Base-by-base conservation (phyloP, 1,284 basidiomycete species). In the Pulveroboletus sp. region DNA sequence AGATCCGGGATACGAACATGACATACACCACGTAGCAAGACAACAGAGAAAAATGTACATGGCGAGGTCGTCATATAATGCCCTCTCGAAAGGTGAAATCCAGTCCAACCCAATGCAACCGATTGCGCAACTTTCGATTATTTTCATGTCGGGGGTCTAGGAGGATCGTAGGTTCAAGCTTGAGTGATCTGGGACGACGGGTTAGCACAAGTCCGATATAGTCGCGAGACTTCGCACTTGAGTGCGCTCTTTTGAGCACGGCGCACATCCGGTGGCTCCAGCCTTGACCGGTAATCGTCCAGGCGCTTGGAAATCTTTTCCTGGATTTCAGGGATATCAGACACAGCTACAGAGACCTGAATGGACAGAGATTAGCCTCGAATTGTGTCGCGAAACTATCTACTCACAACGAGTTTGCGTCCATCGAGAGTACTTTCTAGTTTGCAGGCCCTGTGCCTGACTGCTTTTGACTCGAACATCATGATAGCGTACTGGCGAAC, bases 401-500 rank as follows among this genome's bases (percentile, higher is more conserved):
- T 2, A 44, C 76, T 57, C 63, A 82, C 83, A 36, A 78, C 69
- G 9, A 86, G 65, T 42, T 68, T 55, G 46, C 65, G 68, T 11
- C 75, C 80, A 5, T 72, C 64, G 24, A 85, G 62, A 12, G 58
- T 63, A 0, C 77, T 78, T 57, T 77, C 69, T n/a, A 79, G 60
- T 12, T 62, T 54, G 43, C 84, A 66, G 9, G 83, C 84, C 38
- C 61, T 70, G n/a, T 57, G 59, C 3, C 75, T 76, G 22, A 76
- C 73, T 2, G 48, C 47, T 22, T 71, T 61, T 17, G 75, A 69
- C 1, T 50, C 64, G 60, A 84, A 86, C 14, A 75, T 65, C 8
- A 86, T 62, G 8, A 76, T 75, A n/a, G 81, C 85, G 59, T 85
- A 85, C 59, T 76, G 77, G 7, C 74, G 71, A 56, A 83, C 79